A percentile compares a stretch with the other conserved stretches of the same genome.
phyloP scores from a whole-genome alignment of 257 asterid species.

The Solanum commersonii region DNA sequence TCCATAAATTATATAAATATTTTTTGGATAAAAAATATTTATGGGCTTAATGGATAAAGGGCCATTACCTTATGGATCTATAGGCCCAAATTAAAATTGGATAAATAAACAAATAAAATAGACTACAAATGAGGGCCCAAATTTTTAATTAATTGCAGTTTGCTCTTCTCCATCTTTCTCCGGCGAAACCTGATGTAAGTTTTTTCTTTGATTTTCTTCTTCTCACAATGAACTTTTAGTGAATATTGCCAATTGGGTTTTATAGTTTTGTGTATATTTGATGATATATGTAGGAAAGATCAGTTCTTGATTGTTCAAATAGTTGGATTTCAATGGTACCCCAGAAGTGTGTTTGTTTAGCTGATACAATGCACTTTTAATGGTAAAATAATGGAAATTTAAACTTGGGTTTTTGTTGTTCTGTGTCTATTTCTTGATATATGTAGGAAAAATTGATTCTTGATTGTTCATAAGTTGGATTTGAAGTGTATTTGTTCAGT shows the following conservation, averaged over 20 bases:
- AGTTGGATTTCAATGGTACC: background rate
- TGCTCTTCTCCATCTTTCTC: background rate
- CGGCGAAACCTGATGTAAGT: background rate
- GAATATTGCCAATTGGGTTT: background rate
- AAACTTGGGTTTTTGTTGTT: background rate
- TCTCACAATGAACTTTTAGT: background rate
- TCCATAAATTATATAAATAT: background rate
- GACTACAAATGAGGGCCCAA: background rate
- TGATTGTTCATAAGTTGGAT: background rate
- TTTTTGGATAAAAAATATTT: background rate
- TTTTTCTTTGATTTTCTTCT: background rate
- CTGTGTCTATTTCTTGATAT: background rate
- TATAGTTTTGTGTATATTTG: background rate
- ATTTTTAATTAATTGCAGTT: background rate
- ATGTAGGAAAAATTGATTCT: background rate
- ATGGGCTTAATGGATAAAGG: background rate
- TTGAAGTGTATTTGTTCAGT: background rate
- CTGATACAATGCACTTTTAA: background rate
- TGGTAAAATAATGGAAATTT: background rate
- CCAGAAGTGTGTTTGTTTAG: background rate
- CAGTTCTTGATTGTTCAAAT: background rate
- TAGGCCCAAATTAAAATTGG: background rate
- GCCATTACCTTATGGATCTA: background rate
- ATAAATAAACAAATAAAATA: background rate
- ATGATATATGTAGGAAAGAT: background rate